These are phyloP conservation scores for Suhomyces faveliae DNA, from an alignment of 805 yeast genomes.

Conservation along the genomic window DNA sequence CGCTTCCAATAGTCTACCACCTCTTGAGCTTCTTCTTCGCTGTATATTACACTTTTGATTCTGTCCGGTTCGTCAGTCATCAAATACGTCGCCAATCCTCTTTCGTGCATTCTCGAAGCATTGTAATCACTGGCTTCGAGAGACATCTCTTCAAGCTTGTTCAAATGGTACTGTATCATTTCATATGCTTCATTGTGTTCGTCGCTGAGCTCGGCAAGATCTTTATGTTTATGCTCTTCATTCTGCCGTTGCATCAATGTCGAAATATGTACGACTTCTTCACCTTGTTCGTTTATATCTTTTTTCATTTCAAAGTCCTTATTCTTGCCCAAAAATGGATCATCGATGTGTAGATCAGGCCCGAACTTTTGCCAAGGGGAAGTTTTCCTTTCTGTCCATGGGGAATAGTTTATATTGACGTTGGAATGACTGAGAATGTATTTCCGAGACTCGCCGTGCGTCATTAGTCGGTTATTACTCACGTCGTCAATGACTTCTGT, in stretches of 20 bases:
- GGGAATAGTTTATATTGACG: not conserved
- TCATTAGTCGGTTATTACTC: slow-evolving; percentile 7
- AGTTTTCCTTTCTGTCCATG: slow-evolving; percentile 3
- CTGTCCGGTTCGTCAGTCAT: slow-evolving; percentile 3
- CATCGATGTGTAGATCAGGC: not conserved
- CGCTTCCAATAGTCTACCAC: slow-evolving; percentile 11
- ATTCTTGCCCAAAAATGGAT: slow-evolving; percentile 1
- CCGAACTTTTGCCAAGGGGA: slow-evolving; percentile 1
- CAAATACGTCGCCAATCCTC: slow-evolving; percentile 11
- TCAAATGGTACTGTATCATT: not conserved
- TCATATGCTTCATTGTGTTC: slow-evolving; percentile 1
- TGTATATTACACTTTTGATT: slow-evolving; percentile 6
- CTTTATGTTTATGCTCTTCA: not conserved
- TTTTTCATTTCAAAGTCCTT: not conserved
- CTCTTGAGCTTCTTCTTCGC: slow-evolving; percentile 10
- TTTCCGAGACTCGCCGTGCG: slow-evolving; percentile 4
- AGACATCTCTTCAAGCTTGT: slow-evolving; percentile 2
- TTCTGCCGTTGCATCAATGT: not conserved
- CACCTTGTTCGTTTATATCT: not conserved
- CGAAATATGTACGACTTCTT: slow-evolving; percentile 1
- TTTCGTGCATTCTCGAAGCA: slow-evolving; percentile 13
- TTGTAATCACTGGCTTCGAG: slow-evolving; percentile 10
- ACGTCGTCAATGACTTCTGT: slow-evolving; percentile 9
- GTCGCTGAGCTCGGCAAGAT: not conserved
- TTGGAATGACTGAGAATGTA: slow-evolving; percentile 8